phyloP scores from a whole-genome alignment of 164 flowering plant genomes.

The Annona squamosa region DNA sequence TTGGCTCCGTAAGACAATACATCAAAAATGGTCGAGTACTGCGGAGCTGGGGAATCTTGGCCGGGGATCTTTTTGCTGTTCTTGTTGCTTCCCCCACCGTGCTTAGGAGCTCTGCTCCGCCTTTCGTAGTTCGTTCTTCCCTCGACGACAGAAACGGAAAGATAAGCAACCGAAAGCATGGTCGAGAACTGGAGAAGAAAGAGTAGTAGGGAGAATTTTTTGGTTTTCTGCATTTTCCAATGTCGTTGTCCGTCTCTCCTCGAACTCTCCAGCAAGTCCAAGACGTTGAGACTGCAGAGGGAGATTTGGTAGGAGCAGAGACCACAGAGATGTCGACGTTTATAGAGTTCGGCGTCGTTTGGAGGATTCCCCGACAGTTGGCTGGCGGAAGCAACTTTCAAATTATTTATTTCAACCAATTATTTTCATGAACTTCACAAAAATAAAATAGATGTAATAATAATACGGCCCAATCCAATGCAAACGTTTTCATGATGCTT shows the following conservation, averaged over 20 bases:
- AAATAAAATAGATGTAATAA: too few species aligned
- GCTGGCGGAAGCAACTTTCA: too few species aligned
- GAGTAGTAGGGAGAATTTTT: constrained; percentile 14
- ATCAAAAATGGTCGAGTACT: constrained; percentile 27
- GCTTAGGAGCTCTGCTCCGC: constrained; percentile 28
- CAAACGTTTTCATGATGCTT: too few species aligned
- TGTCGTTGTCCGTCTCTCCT: constrained; percentile 1
- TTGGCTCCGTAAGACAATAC: constrained; percentile 66
- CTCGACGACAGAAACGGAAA: constrained; percentile 31
- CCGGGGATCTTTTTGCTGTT: constrained; percentile 11
- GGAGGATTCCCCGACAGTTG: too few species aligned
- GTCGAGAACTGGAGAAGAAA: constrained; percentile 17
- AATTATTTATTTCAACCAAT: too few species aligned
- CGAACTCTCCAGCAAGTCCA: neutral
- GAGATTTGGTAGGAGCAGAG: constrained; percentile 15
- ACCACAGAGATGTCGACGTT: constrained; percentile 27
- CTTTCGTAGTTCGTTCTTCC: constrained; percentile 28
- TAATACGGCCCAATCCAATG: too few species aligned
- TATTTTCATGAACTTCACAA: too few species aligned
- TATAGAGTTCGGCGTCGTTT: constrained; percentile 13
- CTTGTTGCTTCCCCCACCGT: constrained; percentile 17
- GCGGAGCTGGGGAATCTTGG: constrained; percentile 25
- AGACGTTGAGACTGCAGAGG: constrained; percentile 4
- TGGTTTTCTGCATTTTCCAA: constrained; percentile 28
- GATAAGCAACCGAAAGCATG: constrained; percentile 12